Percentiles rank a stretch among this genome's conserved stretches.
These are phyloP conservation scores for Alnus glutinosa DNA, from an alignment of 306 rosid genomes.

Conservation along the genomic window DNA sequence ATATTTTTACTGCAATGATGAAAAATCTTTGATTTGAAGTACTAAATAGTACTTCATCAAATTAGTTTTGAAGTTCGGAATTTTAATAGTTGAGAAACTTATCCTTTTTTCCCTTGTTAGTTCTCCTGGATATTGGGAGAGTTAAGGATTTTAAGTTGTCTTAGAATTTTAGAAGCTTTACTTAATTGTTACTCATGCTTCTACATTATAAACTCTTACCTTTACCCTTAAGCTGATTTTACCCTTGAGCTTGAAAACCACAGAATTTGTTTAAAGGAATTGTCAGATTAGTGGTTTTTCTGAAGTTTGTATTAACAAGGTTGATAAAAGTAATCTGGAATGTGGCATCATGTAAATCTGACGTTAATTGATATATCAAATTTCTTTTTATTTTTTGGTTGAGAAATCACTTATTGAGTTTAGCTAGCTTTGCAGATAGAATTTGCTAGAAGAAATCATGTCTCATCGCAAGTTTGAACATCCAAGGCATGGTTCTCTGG, in stretches of 20 bases:
- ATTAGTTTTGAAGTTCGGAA: not conserved
- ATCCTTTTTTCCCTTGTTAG: not conserved
- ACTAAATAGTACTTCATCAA: not conserved
- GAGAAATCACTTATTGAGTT: not conserved
- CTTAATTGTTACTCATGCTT: too few relatives aligned
- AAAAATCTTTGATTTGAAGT: not conserved
- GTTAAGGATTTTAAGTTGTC: not conserved
- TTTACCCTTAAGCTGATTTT: not conserved
- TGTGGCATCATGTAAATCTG: not conserved
- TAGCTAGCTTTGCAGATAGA: conserved; percentile 17
- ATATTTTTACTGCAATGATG: not conserved
- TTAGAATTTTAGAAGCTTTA: not conserved
- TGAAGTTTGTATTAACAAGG: too few relatives aligned
- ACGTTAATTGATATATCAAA: not conserved
- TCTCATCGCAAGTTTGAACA: conserved; percentile 62
- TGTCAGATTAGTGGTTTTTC: not conserved
- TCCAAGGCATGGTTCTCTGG: conserved; percentile 59
- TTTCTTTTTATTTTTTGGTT: too few relatives aligned
- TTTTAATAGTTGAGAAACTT: not conserved
- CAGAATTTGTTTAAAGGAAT: not conserved
- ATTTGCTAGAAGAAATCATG: conserved; percentile 28
- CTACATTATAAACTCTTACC: too few relatives aligned
- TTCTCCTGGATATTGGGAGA: too few relatives aligned
- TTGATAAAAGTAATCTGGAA: not conserved
- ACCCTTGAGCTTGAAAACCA: not conserved